Base-by-base conservation (phyloP, 164 flowering plant genomes). In the Magnolia changhungtana region DNA sequence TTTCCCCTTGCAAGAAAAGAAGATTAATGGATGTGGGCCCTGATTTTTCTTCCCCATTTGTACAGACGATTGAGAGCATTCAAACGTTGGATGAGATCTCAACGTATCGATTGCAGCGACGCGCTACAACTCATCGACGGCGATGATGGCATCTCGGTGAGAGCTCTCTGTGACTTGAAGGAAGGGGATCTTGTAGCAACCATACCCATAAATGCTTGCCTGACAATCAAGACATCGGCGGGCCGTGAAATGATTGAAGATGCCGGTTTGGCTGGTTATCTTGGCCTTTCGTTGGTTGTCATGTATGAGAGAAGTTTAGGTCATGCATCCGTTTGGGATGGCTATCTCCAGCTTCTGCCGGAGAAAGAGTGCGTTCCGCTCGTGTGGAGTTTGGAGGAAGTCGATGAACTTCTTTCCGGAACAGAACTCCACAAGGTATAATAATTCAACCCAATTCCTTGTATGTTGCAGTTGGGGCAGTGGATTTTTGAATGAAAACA, bases 361-460 rank as follows among this genome's bases (percentile, higher is more conserved):
- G 74, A 78, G 1, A 71, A 70, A 37, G 96, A 92, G 76, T 77
- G 86, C 67, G 80, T 93, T 82, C 99, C 99, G 0, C 69, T 90
- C 81, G 84, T 90, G 52, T 96, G 99, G 99, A 83, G 86, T 21
- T 74, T 83, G 67, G 83, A 83, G 7, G 92, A 93, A 73, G 80
- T 96, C 11, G 97, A 96, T 70, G 20, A 72, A 4, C 82, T 89
- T 20, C 88, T 96, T 16, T 31, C 64, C 0, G 99, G 98, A 4
- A 93, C 97, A 58, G 99, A 96, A 84, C 92, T 96, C 8, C 97
- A 96, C 81, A 86, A 90, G 97, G 98, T 95, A 76, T 66, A 55
- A 16, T 55, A 37, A 37, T 37, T 37, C 45, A 37, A 37, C 61
- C 61, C 19, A 11, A 11, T 55, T 55, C 61, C 18, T 55, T 55